phyloP scores from a whole-genome alignment of 2,329 filamentous ascomycete species.

The Coniochaeta ligniaria region DNA sequence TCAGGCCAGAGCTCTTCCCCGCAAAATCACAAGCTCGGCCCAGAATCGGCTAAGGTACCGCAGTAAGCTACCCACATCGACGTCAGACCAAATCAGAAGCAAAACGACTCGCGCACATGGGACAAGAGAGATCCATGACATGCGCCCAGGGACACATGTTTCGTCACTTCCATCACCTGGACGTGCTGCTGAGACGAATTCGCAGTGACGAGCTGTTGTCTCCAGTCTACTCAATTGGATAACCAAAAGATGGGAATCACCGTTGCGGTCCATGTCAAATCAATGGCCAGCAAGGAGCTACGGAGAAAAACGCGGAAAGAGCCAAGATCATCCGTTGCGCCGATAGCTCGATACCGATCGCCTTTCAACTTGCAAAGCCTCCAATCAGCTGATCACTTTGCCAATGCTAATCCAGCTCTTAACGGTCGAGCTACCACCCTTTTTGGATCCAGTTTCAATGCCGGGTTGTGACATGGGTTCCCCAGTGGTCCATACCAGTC shows the following conservation, averaged over 20 bases:
- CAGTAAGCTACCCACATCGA: no score
- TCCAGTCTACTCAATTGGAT: neutral
- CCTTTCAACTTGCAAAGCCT: neutral
- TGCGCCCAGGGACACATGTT: neutral
- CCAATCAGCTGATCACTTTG: neutral
- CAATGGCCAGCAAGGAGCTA: neutral
- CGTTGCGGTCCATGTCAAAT: neutral
- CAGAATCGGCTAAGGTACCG: constrained; percentile 40
- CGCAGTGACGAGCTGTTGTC: neutral
- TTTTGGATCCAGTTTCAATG: neutral
- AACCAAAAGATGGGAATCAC: neutral
- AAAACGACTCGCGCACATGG: neutral
- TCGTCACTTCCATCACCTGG: neutral
- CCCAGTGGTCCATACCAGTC: neutral
- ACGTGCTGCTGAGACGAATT: neutral
- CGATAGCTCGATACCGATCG: neutral
- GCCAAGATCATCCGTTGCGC: neutral
- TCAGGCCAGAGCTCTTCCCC: constrained; percentile 25
- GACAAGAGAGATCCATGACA: neutral
- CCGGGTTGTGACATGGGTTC: neutral
- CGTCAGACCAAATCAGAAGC: constrained; percentile 26
- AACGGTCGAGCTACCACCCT: neutral
- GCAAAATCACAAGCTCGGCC: constrained; percentile 54
- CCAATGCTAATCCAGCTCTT: neutral
- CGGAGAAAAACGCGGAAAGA: neutral